Evolutionary conservation across 106 monocot species (phyloP).

Genomic region (Gastrodia elata): DNA sequence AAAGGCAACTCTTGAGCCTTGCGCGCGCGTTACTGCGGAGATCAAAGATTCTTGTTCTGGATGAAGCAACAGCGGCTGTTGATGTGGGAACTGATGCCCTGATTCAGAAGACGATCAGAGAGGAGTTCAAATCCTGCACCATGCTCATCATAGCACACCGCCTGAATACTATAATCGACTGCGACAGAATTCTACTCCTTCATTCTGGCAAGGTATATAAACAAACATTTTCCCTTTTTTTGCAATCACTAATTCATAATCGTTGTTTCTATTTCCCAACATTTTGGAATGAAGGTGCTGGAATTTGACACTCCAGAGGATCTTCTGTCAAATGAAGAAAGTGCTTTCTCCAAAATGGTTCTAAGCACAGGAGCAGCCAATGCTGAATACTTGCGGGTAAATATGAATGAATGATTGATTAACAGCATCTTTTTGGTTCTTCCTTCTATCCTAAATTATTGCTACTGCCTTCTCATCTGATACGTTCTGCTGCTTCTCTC

Average conservation of each 20-base stretch:
- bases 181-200: constrained; percentile 83
- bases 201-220: constrained; percentile 86
- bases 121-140: constrained; percentile 93
- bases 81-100: constrained; percentile 98
- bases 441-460: background rate
- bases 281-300: constrained; percentile 41
- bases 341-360: constrained; percentile 97
- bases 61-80: constrained; percentile 99
- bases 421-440: background rate
- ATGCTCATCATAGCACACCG: constrained; percentile 98
- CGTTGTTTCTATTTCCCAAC: background rate
- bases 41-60: constrained; percentile 96
- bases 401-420: background rate
- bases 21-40: constrained; percentile 81
- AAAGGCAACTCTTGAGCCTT: constrained; percentile 89
- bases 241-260: too few species aligned
- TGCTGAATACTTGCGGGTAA: constrained; percentile 92
- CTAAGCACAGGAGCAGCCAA: constrained; percentile 90
- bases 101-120: constrained; percentile 95
- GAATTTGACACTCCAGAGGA: constrained; percentile 82
- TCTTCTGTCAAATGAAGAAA: constrained; percentile 72
- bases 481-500: constrained; percentile 5
- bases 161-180: constrained; percentile 92
- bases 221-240: too few species aligned
- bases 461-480: background rate